Conservation (phyloP, 2,329 filamentous ascomycete genomes). For the Curvularia lunata region DNA sequence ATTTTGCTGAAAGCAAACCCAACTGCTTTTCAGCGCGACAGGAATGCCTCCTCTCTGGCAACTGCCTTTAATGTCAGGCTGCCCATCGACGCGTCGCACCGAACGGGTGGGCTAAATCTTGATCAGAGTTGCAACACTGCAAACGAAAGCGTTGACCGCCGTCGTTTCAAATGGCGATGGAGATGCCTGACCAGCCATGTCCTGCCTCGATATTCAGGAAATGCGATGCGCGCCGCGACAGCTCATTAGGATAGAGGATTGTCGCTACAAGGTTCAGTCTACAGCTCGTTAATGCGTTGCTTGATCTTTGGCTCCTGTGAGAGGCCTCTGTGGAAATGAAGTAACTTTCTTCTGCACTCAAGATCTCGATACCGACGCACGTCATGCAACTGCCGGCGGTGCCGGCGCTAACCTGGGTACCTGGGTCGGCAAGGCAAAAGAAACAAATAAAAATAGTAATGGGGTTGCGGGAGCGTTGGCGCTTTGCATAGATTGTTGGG, state of each 20-base stretch:
- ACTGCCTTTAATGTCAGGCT: background rate
- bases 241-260: background rate
- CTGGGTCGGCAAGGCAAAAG: background rate
- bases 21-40: background rate
- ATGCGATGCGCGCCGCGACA: background rate
- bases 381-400: background rate
- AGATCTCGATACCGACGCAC: background rate
- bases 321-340: background rate
- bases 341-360: background rate
- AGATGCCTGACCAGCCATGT: background rate
- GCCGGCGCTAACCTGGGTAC: background rate
- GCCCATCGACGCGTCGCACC: background rate
- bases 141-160: conserved; percentile 5
- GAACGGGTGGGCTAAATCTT: background rate
- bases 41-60: background rate
- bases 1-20: background rate
- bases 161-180: conserved; percentile 6
- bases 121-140: background rate
- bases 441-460: conserved; percentile 1
- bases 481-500: background rate
- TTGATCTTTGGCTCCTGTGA: background rate
- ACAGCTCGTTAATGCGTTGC: background rate
- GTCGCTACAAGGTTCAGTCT: background rate
- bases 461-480: background rate
- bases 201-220: background rate